phyloP scores from a whole-genome alignment of 1,284 basidiomycete genomes.

The Trametes pubescens region DNA sequence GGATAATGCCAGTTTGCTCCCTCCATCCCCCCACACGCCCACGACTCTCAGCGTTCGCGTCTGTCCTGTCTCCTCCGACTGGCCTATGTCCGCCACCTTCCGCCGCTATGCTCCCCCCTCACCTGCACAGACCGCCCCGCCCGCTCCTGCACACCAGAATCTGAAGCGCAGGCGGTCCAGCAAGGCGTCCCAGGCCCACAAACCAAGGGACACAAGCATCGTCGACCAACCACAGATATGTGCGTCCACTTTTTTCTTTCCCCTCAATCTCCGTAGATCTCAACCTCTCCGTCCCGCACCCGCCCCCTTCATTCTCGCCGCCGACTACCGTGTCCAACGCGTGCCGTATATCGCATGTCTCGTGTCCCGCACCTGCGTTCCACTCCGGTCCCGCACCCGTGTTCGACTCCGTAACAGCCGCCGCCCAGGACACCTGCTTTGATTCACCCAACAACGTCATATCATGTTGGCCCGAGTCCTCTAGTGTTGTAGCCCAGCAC shows the following conservation, averaged over 20 bases:
- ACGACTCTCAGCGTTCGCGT: constrained; percentile 21
- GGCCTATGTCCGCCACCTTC: constrained; percentile 45
- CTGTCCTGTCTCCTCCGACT: constrained; percentile 31
- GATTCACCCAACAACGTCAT: constrained; percentile 69
- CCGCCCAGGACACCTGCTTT: constrained; percentile 45
- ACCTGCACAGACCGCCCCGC: constrained; percentile 48
- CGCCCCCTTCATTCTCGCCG: constrained; percentile 11
- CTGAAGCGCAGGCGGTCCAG: constrained; percentile 41
- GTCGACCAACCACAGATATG: constrained; percentile 52
- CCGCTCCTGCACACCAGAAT: constrained; percentile 36
- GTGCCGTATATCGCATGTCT: constrained; percentile 1
- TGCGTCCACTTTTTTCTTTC: constrained; percentile 40
- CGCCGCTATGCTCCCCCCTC: constrained; percentile 43
- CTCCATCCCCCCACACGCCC: constrained; percentile 28
- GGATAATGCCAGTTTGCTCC: constrained; percentile 54
- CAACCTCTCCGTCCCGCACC: constrained; percentile 14
- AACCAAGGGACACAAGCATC: constrained; percentile 41
- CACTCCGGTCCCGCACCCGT: constrained; percentile 6
- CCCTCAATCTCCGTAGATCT: constrained; percentile 12
- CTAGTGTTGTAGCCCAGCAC: constrained; percentile 66
- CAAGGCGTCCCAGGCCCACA: constrained; percentile 24
- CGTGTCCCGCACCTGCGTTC: not conserved
- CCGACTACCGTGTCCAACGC: not conserved
- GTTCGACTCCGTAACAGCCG: constrained; percentile 35
- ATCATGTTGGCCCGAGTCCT: constrained; percentile 72